phyloP scores from a whole-genome alignment of 116 monocot species.

The Papilionanthe hybrid region DNA sequence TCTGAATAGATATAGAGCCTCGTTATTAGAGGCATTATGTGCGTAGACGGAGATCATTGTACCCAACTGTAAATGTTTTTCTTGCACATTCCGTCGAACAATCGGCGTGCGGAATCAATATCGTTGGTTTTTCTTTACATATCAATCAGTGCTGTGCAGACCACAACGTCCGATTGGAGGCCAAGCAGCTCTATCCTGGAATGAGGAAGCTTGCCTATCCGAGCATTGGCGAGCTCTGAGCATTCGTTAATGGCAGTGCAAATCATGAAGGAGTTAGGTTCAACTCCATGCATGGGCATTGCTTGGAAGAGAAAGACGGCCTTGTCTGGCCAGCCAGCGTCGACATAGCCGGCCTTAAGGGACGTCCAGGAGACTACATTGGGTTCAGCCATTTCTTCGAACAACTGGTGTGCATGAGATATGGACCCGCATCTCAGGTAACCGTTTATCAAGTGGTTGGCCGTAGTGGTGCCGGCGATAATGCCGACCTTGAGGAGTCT shows the following conservation, averaged over 20 bases:
- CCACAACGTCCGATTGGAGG: slow-evolving; percentile 38
- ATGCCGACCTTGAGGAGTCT: slow-evolving; percentile 38
- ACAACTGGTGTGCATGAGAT: slow-evolving; percentile 25
- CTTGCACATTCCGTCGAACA: slow-evolving; percentile 45
- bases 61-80: slow-evolving; percentile 52
- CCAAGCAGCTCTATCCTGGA: slow-evolving; percentile 41
- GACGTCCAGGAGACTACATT: slow-evolving; percentile 68
- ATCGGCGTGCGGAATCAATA: slow-evolving; percentile 21
- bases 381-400: slow-evolving; percentile 44
- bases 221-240: slow-evolving; percentile 31
- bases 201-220: slow-evolving; percentile 39
- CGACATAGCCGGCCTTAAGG: slow-evolving; percentile 42
- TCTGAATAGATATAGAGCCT: slow-evolving; percentile 45
- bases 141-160: slow-evolving; percentile 42
- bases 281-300: slow-evolving; percentile 20
- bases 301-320: slow-evolving; percentile 22
- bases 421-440: slow-evolving; percentile 23
- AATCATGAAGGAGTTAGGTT: slow-evolving; percentile 47
- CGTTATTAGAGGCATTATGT: slow-evolving; percentile 42
- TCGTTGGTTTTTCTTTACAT: slow-evolving; percentile 51
- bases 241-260: slow-evolving; percentile 52
- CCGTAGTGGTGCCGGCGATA: slow-evolving; percentile 3
- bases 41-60: slow-evolving; percentile 60
- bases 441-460: slow-evolving; percentile 54
- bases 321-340: slow-evolving; percentile 7